phyloP scores from a whole-genome alignment of 371 early-diverging fungal genomes.

The Zopfochytrium polystomum region DNA sequence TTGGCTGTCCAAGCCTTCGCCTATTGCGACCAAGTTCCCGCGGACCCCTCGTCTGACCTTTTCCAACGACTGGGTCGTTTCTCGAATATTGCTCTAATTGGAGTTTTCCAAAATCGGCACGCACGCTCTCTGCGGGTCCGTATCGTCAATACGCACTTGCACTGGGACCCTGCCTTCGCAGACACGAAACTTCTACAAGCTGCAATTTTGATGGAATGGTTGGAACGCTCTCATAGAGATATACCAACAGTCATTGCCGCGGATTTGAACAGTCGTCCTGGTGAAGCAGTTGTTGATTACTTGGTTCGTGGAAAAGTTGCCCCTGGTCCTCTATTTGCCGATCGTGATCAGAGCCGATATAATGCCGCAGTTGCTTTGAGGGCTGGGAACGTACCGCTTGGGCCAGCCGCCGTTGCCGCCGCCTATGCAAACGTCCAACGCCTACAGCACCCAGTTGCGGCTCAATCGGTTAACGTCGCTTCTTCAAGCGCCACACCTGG shows the following conservation, averaged over 20 bases:
- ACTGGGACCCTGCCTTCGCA: slow-evolving; percentile 85
- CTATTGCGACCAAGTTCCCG: slow-evolving; percentile 59
- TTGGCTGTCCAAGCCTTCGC: slow-evolving; percentile 54
- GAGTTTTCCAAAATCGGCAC: slow-evolving; percentile 71
- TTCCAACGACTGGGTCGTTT: slow-evolving; percentile 42
- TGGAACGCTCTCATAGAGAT: slow-evolving; percentile 50
- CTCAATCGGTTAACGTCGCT: neutral
- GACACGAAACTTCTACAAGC: slow-evolving; percentile 97
- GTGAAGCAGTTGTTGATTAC: slow-evolving; percentile 36
- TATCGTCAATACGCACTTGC: slow-evolving; percentile 90
- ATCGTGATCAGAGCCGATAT: slow-evolving; percentile 27
- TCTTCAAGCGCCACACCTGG: neutral
- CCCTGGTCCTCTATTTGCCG: slow-evolving; percentile 11
- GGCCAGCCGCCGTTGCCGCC: neutral
- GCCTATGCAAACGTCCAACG: slow-evolving; percentile 2
- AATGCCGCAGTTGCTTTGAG: slow-evolving; percentile 21
- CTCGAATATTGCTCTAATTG: slow-evolving; percentile 86
- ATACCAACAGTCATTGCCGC: slow-evolving; percentile 38
- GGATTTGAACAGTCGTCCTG: slow-evolving; percentile 29
- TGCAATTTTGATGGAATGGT: slow-evolving; percentile 86
- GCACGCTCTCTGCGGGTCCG: slow-evolving; percentile 68
- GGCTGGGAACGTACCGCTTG: neutral
- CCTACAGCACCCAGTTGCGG: neutral
- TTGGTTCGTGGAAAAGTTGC: slow-evolving; percentile 34
- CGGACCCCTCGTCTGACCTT: slow-evolving; percentile 25